These are phyloP conservation scores for Epichloe uncinata DNA, from an alignment of 2,329 filamentous ascomycete species.

Conservation along the genomic window DNA sequence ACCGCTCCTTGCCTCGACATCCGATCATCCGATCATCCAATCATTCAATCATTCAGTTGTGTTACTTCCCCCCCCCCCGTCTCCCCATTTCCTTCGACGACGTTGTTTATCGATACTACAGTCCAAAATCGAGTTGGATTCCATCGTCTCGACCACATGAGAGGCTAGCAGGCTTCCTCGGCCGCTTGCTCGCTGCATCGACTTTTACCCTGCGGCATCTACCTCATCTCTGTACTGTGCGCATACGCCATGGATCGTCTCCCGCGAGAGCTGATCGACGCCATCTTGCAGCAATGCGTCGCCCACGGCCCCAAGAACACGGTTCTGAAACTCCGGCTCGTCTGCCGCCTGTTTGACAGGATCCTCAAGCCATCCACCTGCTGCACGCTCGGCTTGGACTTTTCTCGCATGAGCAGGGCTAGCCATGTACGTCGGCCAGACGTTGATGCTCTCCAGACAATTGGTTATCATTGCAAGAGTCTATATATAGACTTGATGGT, in stretches of 20 bases:
- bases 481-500: slow-evolving; percentile 40
- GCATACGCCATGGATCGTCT: slow-evolving; percentile 28
- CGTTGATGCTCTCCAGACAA: slow-evolving; percentile 28
- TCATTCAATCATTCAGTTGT: too few species aligned
- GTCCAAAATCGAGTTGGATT: background rate
- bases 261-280: slow-evolving; percentile 33
- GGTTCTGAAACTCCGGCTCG: slow-evolving; percentile 31
- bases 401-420: slow-evolving; percentile 30
- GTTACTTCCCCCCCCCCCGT: too few species aligned
- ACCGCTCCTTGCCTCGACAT: too few species aligned
- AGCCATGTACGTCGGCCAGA: slow-evolving; percentile 20
- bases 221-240: background rate
- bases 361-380: slow-evolving; percentile 32
- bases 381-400: slow-evolving; percentile 36
- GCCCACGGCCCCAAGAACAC: slow-evolving; percentile 29
- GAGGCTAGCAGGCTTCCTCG: background rate
- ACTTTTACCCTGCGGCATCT: background rate
- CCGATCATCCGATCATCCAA: too few species aligned
- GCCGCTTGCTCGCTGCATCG: background rate
- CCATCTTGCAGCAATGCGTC: slow-evolving; percentile 31
- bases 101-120: background rate
- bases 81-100: background rate
- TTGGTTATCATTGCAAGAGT: slow-evolving; percentile 34
- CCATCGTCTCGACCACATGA: background rate
- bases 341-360: slow-evolving; percentile 35